Base-by-base conservation (phyloP, 1,284 basidiomycete species). In the Ceratobasidium sp. region DNA sequence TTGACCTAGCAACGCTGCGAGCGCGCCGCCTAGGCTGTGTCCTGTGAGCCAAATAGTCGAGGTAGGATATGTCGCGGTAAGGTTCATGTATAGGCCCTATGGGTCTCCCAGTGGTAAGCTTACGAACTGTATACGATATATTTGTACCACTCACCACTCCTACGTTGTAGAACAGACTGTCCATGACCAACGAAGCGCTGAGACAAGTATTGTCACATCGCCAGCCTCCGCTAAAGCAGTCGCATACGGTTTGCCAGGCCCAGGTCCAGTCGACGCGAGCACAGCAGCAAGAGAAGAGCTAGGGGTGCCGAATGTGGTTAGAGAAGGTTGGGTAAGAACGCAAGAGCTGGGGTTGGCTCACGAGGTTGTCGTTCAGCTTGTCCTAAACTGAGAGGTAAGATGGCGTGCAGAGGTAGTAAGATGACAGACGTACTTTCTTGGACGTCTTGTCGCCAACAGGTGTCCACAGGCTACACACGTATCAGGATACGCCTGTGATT, bases 341-440 rank as follows among this genome's bases (percentile, higher is more conserved):
- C n/a, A 43, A 7, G 24, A 16, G 24, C 22, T 46, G 14, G 34
- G 27, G 1, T 34, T 8, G n/a, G 29, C 68, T 61, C 49, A 72
- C 68, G n/a, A 99, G 84, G 80, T 99, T 99, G 83, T 99, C 98
- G 80, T 99, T 99, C 79, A 92, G 90, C 84, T 97, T 98, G 84
- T 99, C 97, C 81, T 93, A 51, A 16, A 39, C 68, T 72, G 29
- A 61, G 4, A 34, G 24, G 56, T 72, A 49, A 72, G 56, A 27
- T 37, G 16, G 43, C 43, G 41, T 19, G 22, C 9, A 29, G 16
- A 8, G 6, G 22, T 43, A 41, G 11, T 13, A 29, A 22, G 14
- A 37, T 22, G 22, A 24, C 29, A 24, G 56, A 72, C 68, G 49
- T 72, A 72, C 68, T 72, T 72, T 72, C 56, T 72, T 72, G 31